Evolutionary conservation across 2,329 filamentous ascomycete species (phyloP).

Genomic region (Chrysoporthe puriensis): DNA sequence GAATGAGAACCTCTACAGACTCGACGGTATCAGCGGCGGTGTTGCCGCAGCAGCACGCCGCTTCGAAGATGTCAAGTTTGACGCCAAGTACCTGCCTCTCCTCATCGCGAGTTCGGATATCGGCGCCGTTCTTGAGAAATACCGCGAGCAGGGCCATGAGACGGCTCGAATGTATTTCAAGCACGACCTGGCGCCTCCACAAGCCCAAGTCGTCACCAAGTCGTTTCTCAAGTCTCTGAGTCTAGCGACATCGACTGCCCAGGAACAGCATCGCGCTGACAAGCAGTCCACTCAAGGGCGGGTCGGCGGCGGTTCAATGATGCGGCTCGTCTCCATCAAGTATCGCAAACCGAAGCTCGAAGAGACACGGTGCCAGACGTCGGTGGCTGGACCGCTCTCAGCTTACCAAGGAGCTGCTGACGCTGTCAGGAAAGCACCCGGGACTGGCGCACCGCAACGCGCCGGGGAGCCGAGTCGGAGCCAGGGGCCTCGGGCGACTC

Average conservation of each 20-base stretch:
- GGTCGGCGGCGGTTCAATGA: not conserved
- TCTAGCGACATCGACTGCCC: not conserved
- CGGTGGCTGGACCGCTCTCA: too few species aligned
- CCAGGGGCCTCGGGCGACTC: too few species aligned
- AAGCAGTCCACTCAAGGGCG: not conserved
- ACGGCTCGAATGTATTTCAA: not conserved
- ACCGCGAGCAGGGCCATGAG: conserved; percentile 5
- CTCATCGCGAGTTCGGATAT: not conserved
- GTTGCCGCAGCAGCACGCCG: not conserved
- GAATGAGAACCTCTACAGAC: not conserved
- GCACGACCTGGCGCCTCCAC: too few species aligned
- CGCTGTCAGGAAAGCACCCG: too few species aligned
- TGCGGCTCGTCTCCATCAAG: not conserved
- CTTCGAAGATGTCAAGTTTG: conserved; percentile 10
- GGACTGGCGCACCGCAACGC: too few species aligned
- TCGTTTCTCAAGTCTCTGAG: not conserved
- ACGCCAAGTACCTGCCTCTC: conserved; percentile 6
- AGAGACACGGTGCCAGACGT: not conserved
- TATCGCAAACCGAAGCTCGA: not conserved
- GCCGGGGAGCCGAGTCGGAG: too few species aligned
- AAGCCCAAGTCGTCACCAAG: not conserved
- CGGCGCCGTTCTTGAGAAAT: not conserved
- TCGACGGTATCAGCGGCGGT: not conserved
- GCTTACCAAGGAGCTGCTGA: too few species aligned
- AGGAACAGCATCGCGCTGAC: not conserved